These are phyloP conservation scores for Vaccinium darrowii DNA, from an alignment of 148 eudicot species.

Conservation along the genomic window DNA sequence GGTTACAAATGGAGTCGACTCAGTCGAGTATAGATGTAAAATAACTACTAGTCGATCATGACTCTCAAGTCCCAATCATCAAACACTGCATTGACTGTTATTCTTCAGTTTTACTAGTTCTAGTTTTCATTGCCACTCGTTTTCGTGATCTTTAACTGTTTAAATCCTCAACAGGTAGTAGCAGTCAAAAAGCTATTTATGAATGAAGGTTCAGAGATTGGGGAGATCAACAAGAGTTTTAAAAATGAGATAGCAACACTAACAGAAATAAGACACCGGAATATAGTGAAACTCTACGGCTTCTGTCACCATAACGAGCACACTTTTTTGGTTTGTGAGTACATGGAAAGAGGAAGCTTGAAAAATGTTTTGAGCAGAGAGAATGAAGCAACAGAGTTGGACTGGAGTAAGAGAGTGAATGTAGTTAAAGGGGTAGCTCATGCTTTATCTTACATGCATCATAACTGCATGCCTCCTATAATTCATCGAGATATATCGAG, in stretches of 20 bases:
- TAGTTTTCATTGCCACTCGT: no score
- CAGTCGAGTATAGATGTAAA: no score
- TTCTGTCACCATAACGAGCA: not conserved
- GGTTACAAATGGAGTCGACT: no score
- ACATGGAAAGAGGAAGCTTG: conserved; percentile 15
- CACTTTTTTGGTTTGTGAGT: not conserved
- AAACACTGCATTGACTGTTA: no score
- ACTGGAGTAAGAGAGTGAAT: not conserved
- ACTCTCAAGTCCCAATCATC: no score
- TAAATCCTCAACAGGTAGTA: conserved; percentile 8
- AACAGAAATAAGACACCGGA: not conserved
- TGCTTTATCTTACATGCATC: no score
- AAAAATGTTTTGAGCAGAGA: not conserved
- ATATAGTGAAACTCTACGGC: conserved; percentile 12
- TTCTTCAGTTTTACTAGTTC: no score
- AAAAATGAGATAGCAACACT: conserved; percentile 14
- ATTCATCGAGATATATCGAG: no score
- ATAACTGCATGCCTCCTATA: no score
- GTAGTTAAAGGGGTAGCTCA: no score
- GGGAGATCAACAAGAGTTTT: not conserved
- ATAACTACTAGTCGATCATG: no score
- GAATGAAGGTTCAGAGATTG: not conserved
- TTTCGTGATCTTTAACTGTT: no score
- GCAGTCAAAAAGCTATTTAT: conserved; percentile 26
- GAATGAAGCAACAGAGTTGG: conserved; percentile 7